Conservation (phyloP, 2,329 filamentous ascomycete species). For the Colletotrichum trifolii region DNA sequence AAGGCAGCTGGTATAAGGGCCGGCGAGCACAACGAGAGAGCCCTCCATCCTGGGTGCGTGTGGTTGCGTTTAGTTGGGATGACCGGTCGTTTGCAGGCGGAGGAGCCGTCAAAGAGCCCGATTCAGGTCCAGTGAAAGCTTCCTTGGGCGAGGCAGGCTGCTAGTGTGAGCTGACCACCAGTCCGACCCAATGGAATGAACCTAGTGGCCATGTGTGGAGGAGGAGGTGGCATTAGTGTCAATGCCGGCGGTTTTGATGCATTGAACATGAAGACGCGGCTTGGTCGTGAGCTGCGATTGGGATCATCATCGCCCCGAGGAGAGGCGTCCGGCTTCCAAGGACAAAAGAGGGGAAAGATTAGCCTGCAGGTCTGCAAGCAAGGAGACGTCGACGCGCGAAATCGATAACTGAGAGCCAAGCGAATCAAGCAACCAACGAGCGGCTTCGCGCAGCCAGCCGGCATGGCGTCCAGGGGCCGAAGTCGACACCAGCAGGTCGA, state of each 20-base stretch:
- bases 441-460: conserved; percentile 11
- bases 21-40: background rate
- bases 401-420: background rate
- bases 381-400: conserved; percentile 3
- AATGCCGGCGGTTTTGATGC: background rate
- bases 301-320: conserved; percentile 9
- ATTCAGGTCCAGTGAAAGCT: too few relatives aligned
- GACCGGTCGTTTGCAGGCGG: too few relatives aligned
- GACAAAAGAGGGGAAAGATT: conserved; percentile 8
- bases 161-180: too few relatives aligned
- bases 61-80: too few relatives aligned
- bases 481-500: conserved; percentile 7
- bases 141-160: too few relatives aligned
- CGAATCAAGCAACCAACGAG: conserved; percentile 19
- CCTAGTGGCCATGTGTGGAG: too few relatives aligned
- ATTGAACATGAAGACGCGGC: background rate
- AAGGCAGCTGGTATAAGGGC: background rate
- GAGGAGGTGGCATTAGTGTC: background rate
- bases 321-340: background rate
- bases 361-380: conserved; percentile 1
- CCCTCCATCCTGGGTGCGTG: too few relatives aligned
- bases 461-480: conserved; percentile 22
- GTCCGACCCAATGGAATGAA: too few relatives aligned
- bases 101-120: too few relatives aligned
- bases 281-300: conserved; percentile 12